Conservation (phyloP, 257 asterid genomes). For the Solanum medicagineum region DNA sequence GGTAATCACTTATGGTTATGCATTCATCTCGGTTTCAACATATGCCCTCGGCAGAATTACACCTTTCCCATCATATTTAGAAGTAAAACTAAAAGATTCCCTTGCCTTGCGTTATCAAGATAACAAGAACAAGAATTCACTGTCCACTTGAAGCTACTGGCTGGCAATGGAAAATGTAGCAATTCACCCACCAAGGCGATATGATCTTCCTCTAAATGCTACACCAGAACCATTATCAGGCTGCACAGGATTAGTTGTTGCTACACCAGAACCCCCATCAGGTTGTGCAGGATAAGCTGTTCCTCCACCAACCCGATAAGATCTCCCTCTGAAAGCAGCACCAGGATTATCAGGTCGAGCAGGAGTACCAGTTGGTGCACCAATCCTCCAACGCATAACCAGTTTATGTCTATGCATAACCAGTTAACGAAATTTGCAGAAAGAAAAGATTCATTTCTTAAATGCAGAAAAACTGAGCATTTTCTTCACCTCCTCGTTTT, state of each 20-base stretch:
- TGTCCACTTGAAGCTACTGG: background rate
- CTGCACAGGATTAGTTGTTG: slow-evolving; percentile 18
- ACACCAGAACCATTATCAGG: slow-evolving; percentile 42
- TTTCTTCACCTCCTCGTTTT: background rate
- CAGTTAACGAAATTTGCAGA: slow-evolving; percentile 33
- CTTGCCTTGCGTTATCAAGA: background rate
- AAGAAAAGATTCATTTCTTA: background rate
- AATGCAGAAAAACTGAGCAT: background rate
- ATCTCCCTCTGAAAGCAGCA: slow-evolving; percentile 73
- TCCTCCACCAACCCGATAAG: slow-evolving; percentile 54
- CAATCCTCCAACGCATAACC: slow-evolving; percentile 63
- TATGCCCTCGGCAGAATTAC: background rate
- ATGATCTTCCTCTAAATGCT: slow-evolving; percentile 76
- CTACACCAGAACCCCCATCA: slow-evolving; percentile 47
- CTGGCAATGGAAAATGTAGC: background rate
- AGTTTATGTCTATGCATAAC: slow-evolving; percentile 34
- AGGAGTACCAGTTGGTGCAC: slow-evolving; percentile 29
- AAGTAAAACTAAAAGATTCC: background rate
- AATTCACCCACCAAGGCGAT: slow-evolving; percentile 51
- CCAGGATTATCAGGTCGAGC: slow-evolving; percentile 17
- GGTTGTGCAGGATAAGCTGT: slow-evolving; percentile 18
- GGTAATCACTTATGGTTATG: background rate
- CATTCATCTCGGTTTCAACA: background rate
- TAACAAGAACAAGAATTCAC: background rate
- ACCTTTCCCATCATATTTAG: background rate